Evolutionary conservation across 805 yeast species (phyloP), one percentile per base, ranked within the genome.

Genomic region (Peterozyma xylosa): DNA sequence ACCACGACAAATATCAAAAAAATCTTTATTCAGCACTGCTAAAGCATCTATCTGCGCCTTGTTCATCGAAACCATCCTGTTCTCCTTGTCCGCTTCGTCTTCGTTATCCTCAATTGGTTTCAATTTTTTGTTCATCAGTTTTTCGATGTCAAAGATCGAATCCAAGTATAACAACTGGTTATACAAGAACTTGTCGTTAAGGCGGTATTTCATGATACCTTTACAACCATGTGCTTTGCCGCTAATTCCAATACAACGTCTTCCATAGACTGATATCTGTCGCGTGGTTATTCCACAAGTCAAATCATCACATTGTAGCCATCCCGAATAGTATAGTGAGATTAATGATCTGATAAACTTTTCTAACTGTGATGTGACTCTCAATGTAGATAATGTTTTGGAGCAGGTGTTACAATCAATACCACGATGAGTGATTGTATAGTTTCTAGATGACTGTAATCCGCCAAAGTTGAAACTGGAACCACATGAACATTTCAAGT

Each of bases 211-310:
- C 88, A 89, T 83, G 10, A 83, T 77, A 34, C 98, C 97, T 54
- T 86, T 83, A 56, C 86, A 80, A 16, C 78, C 79, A 50, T 67
- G 73, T 1, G 81, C 78, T 36, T 66, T 71, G 2, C 86, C 86
- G 54, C 72, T 73, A 46, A 61, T 61, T 36, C 86, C 84, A 47
- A 88, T 70, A 60, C 98, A 89, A 51, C 91, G 74, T 52, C 82
- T 78, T 42, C 98, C 98, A 56, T 86, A 88, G 3, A 90, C 96
- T 16, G 90, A 79, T 18, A 93, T 74, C 57, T 90, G 96, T 49
- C 96, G 73, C 0, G 97, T 90, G 13, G 71, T 71, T 42, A 77
- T 69, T 2, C 85, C 86, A 65, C 98, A 91, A 1, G 93, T 74
- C 5, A 79, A 58, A 54, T 93, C 97, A 59, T 86, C 95, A 66